Base-by-base conservation (phyloP, 768 basidiomycete genomes). In the Lactarius indigo region DNA sequence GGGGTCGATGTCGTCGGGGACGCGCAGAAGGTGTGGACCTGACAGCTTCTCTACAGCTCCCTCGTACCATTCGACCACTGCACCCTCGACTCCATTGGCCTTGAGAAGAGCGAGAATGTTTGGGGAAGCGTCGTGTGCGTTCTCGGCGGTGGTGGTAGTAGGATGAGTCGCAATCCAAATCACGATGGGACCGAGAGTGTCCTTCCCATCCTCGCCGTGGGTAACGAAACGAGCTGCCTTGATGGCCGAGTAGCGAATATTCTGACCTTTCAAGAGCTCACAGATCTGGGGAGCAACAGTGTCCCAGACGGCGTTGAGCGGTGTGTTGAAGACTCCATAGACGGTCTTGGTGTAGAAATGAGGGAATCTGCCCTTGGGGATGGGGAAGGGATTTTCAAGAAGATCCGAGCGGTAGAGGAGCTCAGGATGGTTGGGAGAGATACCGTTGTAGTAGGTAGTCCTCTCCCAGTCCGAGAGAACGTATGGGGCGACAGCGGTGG, bases 91-190 rank as follows among this genome's bases (percentile, higher is more conserved):
- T n/a, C n/a, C n/a, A n/a, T n/a, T n/a, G n/a, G n/a, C n/a, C n/a
- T n/a, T n/a, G n/a, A n/a, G n/a, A n/a, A n/a, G n/a, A n/a, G n/a
- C n/a, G 41, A 74, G 72, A 31, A 74, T 71, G 7, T n/a, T 59
- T 2, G 23, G 69, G 31, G 73, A 68, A n/a, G 59, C 70, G 9
- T 74, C 65, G 61, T 66, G 72, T 12, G 66, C 73, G n/a, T 26
- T 59, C 20, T 61, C 41, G 54, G 69, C 64, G 18, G 64, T 62
- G 70, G 74, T 72, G 39, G 72, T 59, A 41, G 18, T 23, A 13
- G 73, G 74, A 59, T 59, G 63, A n/a, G 57, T 54, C 10, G 39
- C 61, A 35, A 74, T 69, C 73, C 74, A 74, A 3, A 74, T 63
- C 0, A 72, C 70, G 66, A 74, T 23, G 58, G 73, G 73, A 26